phyloP scores from a whole-genome alignment of 176 grass and related monocot species.

The Areca catechu region DNA sequence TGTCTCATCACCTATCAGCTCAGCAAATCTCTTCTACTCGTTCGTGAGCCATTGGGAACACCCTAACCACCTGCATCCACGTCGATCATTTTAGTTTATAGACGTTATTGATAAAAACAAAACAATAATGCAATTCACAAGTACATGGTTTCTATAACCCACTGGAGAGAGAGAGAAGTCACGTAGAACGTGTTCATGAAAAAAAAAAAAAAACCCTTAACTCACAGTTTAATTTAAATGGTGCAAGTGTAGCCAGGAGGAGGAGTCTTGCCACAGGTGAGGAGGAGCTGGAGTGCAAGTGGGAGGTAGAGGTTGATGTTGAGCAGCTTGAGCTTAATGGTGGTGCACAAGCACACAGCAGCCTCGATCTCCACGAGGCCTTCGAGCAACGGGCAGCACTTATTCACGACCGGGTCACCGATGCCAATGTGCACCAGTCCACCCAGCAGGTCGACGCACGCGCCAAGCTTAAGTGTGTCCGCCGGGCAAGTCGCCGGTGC shows the following conservation, averaged over 20 bases:
- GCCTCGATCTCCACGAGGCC: conserved; percentile 9
- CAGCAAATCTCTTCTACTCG: neutral
- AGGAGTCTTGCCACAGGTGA: conserved; percentile 8
- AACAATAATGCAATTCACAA: too few species aligned
- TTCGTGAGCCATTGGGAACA: neutral
- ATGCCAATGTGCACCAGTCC: conserved; percentile 7
- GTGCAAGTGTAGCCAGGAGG: too few species aligned
- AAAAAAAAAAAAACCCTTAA: too few species aligned
- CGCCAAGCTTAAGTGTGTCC: conserved; percentile 7
- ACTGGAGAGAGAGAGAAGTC: too few species aligned
- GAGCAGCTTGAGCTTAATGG: conserved; percentile 2
- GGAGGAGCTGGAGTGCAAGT: conserved; percentile 3
- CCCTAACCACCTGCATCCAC: neutral
- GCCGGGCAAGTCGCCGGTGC: neutral
- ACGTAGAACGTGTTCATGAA: too few species aligned
- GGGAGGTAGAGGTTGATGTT: conserved; percentile 2
- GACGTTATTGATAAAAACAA: too few species aligned
- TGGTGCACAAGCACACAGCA: conserved; percentile 15
- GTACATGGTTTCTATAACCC: too few species aligned
- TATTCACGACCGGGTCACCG: neutral
- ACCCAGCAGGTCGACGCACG: conserved; percentile 10
- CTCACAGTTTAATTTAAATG: too few species aligned
- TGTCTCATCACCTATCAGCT: neutral
- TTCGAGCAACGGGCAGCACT: conserved; percentile 8
- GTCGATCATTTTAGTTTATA: too few species aligned